These are phyloP conservation scores for Pistacia vera DNA, from an alignment of 345 rosid genomes.

Conservation along the genomic window DNA sequence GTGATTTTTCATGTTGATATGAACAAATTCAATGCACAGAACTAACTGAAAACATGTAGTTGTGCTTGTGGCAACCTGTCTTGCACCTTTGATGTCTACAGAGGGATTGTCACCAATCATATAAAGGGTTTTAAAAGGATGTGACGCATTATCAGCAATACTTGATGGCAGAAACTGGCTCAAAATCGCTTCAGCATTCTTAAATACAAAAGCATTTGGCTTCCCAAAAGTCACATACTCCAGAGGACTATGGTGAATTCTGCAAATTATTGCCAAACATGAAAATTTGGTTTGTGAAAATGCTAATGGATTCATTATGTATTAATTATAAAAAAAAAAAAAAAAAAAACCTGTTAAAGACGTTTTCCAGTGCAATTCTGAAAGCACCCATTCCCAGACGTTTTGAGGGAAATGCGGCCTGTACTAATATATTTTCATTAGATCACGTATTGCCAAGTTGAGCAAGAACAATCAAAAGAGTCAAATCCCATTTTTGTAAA, in stretches of 20 bases:
- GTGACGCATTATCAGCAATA: conserved; percentile 1
- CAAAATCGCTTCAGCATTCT: conserved; percentile 41
- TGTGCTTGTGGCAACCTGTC: conserved; percentile 12
- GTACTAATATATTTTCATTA: neutral
- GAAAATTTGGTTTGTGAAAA: neutral
- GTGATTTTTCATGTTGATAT: neutral
- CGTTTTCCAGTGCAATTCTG: conserved; percentile 46
- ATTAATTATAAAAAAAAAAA: neutral
- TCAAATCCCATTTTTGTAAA: neutral
- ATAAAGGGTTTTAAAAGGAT: conserved; percentile 37
- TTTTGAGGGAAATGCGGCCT: conserved; percentile 48
- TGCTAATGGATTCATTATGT: neutral
- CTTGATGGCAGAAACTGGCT: conserved; percentile 29
- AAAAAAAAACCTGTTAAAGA: conserved; percentile 44
- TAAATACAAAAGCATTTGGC: conserved; percentile 49
- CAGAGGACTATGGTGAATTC: conserved; percentile 36
- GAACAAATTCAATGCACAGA: neutral
- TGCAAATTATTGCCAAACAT: conserved; percentile 22
- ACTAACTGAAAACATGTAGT: neutral
- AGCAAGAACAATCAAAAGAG: too few species aligned
- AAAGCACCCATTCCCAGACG: conserved; percentile 58
- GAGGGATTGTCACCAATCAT: conserved; percentile 53
- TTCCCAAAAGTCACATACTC: conserved; percentile 45
- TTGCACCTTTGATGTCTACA: conserved; percentile 53
- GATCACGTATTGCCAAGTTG: conserved; percentile 1